Evolutionary conservation across 192 early-diverging fungal species (phyloP), one percentile per base, ranked within the genome.

Genomic region (Linderina pennispora): DNA sequence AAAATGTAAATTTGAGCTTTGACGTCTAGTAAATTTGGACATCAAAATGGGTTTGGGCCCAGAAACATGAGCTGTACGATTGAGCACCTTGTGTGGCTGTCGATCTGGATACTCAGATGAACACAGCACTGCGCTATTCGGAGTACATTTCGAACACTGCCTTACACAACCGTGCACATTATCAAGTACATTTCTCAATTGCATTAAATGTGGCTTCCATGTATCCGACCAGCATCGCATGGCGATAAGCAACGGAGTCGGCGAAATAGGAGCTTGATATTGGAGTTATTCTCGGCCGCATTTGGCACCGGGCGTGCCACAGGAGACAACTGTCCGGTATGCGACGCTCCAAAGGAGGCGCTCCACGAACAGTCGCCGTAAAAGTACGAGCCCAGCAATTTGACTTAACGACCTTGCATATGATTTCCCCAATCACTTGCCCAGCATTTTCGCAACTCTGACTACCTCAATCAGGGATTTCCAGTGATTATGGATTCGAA

Each of bases 331-430:
- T 4, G 36, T 34, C 17, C 23, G 57, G 62, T 65, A 58, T 65
- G 62, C 62, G 45, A 20, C 44, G n/a, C n/a, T n/a, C n/a, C n/a
- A n/a, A n/a, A 42, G 43, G 36, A 31, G 31, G 45, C 41, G 62
- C 62, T 65, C 62, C 62, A 65, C 21, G 22, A 36, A 33, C 23
- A 16, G 24, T n/a, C 23, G 40, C 10, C 18, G 33, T 28, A 40
- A 15, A 44, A 28, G 10, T 11, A 45, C 44, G 28, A 42, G 45
- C 38, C 39, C 64, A 66, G 64, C 34, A 66, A 66, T 66, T 66
- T 66, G 64, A 66, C 64, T 55, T 53, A 42, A 25, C 43, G 50
- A 58, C 48, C 64, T 45, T n/a, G n/a, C n/a, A n/a, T n/a, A n/a
- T n/a, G n/a, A n/a, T n/a, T n/a, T n/a, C n/a, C n/a, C n/a, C n/a